Conservation (phyloP, 139 green algal species). For the Closterium sp. region DNA sequence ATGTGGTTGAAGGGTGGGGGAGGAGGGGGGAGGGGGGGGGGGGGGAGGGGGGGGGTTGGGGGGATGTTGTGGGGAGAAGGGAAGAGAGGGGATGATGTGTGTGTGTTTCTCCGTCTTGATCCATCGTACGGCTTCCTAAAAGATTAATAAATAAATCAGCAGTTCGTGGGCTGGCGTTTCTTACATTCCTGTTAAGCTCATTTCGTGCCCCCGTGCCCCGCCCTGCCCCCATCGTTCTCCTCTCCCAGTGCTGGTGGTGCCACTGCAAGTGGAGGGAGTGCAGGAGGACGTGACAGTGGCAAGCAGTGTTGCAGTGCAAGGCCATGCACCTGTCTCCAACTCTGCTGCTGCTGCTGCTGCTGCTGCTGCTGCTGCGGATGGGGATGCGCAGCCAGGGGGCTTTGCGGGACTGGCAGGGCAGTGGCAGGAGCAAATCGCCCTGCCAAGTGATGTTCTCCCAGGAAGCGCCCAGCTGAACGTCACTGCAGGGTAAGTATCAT, state of each 20-base stretch:
- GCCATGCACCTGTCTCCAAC: not conserved
- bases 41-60: no score
- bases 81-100: no score
- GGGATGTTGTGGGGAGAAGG: no score
- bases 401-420: slow-evolving; percentile 6
- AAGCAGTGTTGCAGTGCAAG: slow-evolving; percentile 24
- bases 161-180: no score
- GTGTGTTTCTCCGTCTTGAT: no score
- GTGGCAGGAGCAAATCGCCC: slow-evolving; percentile 40
- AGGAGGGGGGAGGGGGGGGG: no score
- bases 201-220: no score
- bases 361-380: not conserved
- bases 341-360: slow-evolving; percentile 19
- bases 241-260: slow-evolving; percentile 3
- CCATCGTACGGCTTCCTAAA: no score
- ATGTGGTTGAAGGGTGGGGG: no score
- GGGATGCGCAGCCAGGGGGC: not conserved
- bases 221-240: not conserved
- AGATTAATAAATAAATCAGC: no score
- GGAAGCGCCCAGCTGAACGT: slow-evolving; percentile 32
- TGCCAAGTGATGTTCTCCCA: slow-evolving; percentile 34
- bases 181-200: no score
- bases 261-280: slow-evolving; percentile 12
- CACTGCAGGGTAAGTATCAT: slow-evolving; percentile 25
- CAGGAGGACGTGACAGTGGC: slow-evolving; percentile 36